Percentiles rank a stretch among this genome's conserved stretches.
Evolutionary conservation across 2,329 filamentous ascomycete species (phyloP).

Genomic region (Trematosphaeria pertusa): DNA sequence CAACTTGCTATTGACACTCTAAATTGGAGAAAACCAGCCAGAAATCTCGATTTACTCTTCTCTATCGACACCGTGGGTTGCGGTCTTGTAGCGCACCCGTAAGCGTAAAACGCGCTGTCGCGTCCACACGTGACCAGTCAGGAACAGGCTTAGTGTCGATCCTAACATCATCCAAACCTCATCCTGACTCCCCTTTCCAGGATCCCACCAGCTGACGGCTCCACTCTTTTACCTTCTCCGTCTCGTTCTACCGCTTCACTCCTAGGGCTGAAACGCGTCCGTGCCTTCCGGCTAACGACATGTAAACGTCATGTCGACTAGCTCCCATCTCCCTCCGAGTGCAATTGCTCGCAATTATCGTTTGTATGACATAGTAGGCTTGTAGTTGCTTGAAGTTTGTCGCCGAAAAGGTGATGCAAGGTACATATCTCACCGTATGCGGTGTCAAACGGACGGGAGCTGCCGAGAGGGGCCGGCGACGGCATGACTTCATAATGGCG

Average conservation of each 20-base stretch:
- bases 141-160: constrained; percentile 5
- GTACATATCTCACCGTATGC: background rate
- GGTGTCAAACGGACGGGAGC: no score
- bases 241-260: background rate
- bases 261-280: constrained; percentile 2
- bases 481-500: background rate
- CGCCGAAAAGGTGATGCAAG: background rate
- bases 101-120: background rate
- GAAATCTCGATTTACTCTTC: no score
- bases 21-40: no score
- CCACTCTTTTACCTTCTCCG: no score
- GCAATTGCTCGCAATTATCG: background rate
- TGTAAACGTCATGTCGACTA: constrained; percentile 10
- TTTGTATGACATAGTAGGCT: constrained; percentile 1
- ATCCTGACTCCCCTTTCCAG: no score
- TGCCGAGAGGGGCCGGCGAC: no score
- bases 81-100: no score
- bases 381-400: background rate
- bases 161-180: no score
- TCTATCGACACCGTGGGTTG: no score
- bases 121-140: background rate
- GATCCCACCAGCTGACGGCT: no score
- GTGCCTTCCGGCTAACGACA: constrained; percentile 1
- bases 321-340: background rate
- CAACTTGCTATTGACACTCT: no score